Percentiles rank a stretch among this genome's conserved stretches.
Evolutionary conservation across 2,329 filamentous ascomycete genomes (phyloP).

Genomic region (Scopulariopsis brevicaulis): DNA sequence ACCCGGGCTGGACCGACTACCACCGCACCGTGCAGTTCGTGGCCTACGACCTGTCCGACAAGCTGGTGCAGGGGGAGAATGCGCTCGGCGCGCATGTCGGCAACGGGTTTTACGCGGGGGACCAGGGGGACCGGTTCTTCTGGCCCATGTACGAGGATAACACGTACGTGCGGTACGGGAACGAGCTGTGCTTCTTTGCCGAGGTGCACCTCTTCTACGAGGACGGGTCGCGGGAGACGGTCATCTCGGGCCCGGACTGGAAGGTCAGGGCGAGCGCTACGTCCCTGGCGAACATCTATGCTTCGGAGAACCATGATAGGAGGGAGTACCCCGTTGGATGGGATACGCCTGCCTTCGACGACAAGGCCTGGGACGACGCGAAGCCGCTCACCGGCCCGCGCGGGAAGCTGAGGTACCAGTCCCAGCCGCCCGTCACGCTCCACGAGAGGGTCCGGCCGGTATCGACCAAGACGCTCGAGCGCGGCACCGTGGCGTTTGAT

Average conservation of each 20-base stretch:
- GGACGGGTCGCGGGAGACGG: slow-evolving; percentile 20
- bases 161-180: slow-evolving; percentile 23
- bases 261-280: slow-evolving; percentile 23
- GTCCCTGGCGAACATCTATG: slow-evolving; percentile 25
- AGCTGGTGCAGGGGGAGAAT: slow-evolving; percentile 20
- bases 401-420: slow-evolving; percentile 24
- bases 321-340: slow-evolving; percentile 21
- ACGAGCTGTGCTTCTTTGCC: slow-evolving; percentile 27
- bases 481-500: slow-evolving; percentile 10
- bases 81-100: slow-evolving; percentile 25
- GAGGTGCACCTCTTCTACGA: slow-evolving; percentile 24
- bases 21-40: slow-evolving; percentile 28
- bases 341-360: slow-evolving; percentile 15
- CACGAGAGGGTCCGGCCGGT: slow-evolving; percentile 22
- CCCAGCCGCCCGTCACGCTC: slow-evolving; percentile 23
- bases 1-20: slow-evolving; percentile 27
- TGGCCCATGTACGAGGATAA: slow-evolving; percentile 30
- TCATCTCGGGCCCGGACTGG: slow-evolving; percentile 24
- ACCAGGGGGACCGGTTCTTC: slow-evolving; percentile 27
- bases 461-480: slow-evolving; percentile 8
- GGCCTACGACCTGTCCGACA: slow-evolving; percentile 26
- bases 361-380: slow-evolving; percentile 16
- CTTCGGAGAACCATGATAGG: slow-evolving; percentile 24
- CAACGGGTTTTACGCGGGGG: slow-evolving; percentile 32
- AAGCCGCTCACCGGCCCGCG: slow-evolving; percentile 25